phyloP scores from a whole-genome alignment of 2,329 filamentous ascomycete genomes.

The Stenocarpella maydis region DNA sequence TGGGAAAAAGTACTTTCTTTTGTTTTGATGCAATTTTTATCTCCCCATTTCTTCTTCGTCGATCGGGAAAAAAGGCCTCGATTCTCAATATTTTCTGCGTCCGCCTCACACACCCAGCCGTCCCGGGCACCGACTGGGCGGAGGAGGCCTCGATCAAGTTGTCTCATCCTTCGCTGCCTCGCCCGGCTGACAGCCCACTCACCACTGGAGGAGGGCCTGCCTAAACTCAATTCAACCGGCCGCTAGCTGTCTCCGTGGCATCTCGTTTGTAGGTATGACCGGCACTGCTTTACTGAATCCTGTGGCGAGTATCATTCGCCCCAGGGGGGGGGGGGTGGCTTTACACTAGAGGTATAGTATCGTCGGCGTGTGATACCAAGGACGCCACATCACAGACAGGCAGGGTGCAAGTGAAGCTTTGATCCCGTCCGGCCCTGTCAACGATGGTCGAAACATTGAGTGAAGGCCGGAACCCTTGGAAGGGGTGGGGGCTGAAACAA shows the following conservation, averaged over 20 bases:
- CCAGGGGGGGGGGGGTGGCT: background rate
- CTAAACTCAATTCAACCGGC: background rate
- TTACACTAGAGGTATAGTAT: background rate
- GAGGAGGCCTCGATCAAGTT: slow-evolving; percentile 26
- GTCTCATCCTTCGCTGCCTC: slow-evolving; percentile 13
- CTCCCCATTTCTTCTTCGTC: background rate
- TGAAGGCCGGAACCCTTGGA: too few relatives aligned
- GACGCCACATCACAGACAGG: too few relatives aligned
- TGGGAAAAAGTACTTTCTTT: background rate
- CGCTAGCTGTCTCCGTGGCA: background rate
- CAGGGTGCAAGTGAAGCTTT: background rate
- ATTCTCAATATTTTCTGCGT: background rate
- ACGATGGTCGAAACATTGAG: background rate
- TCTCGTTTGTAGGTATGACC: background rate
- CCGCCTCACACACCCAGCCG: background rate
- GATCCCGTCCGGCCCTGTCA: background rate
- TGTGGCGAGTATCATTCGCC: background rate
- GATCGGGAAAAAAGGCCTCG: background rate
- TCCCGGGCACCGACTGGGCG: slow-evolving; percentile 2
- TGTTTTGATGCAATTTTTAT: background rate
- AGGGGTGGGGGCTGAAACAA: background rate
- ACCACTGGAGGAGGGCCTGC: background rate
- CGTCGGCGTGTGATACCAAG: too few relatives aligned
- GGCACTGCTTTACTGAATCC: background rate
- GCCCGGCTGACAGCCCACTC: background rate